phyloP scores from a whole-genome alignment of 2,329 filamentous ascomycete genomes.

The Penicillium sp. region DNA sequence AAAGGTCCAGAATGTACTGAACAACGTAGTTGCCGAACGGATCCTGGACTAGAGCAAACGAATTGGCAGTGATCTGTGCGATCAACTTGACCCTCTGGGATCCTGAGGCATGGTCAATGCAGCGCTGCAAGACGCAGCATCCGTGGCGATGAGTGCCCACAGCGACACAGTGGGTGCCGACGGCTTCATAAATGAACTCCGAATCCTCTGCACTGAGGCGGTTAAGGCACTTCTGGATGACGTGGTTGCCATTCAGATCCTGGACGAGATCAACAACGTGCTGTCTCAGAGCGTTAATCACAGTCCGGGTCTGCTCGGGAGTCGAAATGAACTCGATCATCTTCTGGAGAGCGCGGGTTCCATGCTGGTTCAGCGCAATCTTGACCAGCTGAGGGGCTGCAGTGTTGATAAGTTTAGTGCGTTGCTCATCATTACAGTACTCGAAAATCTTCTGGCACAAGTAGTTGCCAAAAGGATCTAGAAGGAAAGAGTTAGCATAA shows the following conservation, averaged over 20 bases:
- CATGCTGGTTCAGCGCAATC: slow-evolving; percentile 95
- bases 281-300: slow-evolving; percentile 75
- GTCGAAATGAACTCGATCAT: slow-evolving; percentile 98
- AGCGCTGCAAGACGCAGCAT: slow-evolving; percentile 95
- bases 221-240: slow-evolving; percentile 98
- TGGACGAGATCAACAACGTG: slow-evolving; percentile 93
- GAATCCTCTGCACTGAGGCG: slow-evolving; percentile 79
- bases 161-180: slow-evolving; percentile 76
- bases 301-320: slow-evolving; percentile 74
- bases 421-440: slow-evolving; percentile 90
- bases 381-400: slow-evolving; percentile 80
- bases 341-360: slow-evolving; percentile 93
- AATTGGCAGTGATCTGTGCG: slow-evolving; percentile 77
- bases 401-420: slow-evolving; percentile 85
- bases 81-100: slow-evolving; percentile 85
- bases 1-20: slow-evolving; percentile 95
- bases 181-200: slow-evolving; percentile 95
- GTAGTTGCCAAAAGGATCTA: slow-evolving; percentile 96
- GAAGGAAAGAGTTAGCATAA: slow-evolving; percentile 20
- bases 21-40: slow-evolving; percentile 98
- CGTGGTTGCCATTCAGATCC: slow-evolving; percentile 96
- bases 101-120: slow-evolving; percentile 92
- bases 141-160: slow-evolving; percentile 97
- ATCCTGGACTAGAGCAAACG: slow-evolving; percentile 86
- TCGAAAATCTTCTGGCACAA: slow-evolving; percentile 97